phyloP scores from a whole-genome alignment of 306 rosid species.

The Prunus davidiana region DNA sequence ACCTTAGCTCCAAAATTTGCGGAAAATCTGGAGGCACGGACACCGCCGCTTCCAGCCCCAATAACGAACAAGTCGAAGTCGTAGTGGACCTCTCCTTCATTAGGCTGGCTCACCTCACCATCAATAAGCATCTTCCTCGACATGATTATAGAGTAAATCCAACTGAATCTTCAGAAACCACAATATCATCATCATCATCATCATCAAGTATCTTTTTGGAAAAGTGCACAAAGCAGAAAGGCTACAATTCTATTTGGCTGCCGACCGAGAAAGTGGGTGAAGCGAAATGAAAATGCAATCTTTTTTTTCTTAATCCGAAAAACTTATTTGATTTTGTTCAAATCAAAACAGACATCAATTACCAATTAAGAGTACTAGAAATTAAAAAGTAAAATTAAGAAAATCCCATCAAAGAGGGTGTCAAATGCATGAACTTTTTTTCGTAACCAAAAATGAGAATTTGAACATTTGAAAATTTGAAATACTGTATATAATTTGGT shows the following conservation, averaged over 20 bases:
- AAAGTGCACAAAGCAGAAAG: neutral
- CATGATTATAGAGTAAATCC: constrained; percentile 40
- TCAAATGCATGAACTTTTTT: neutral
- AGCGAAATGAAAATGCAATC: neutral
- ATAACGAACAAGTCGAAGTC: constrained; percentile 86
- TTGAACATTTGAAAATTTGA: too few species aligned
- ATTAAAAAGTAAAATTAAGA: neutral
- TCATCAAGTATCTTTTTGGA: neutral
- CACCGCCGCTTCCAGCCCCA: constrained; percentile 99
- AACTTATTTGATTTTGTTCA: neutral
- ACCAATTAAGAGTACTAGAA: neutral
- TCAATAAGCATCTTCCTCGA: constrained; percentile 85
- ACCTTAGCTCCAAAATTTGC: constrained; percentile 91
- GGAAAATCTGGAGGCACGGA: constrained; percentile 88
- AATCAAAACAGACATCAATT: neutral
- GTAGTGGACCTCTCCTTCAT: constrained; percentile 40
- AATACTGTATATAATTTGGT: neutral
- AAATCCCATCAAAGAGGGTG: neutral
- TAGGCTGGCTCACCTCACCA: constrained; percentile 47
- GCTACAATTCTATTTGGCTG: neutral
- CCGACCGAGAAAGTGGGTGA: neutral
- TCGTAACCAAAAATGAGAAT: neutral
- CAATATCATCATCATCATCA: neutral
- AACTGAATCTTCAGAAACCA: constrained; percentile 21
- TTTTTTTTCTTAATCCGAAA: neutral